Evolutionary conservation across 768 basidiomycete genomes (phyloP).

Genomic region (Lentinus brumalis): DNA sequence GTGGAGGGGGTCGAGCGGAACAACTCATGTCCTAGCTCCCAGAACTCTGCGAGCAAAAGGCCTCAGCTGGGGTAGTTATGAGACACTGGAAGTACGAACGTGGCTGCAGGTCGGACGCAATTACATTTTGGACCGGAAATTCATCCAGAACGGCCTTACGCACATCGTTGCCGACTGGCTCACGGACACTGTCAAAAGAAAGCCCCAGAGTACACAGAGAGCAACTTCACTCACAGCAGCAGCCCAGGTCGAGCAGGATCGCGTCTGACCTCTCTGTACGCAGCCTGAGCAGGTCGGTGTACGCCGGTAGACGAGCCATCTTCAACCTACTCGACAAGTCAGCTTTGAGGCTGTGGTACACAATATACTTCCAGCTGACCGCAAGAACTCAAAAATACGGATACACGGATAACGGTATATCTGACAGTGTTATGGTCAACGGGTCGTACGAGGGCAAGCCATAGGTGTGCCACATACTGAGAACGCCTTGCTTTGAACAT

Average conservation of each 20-base stretch:
- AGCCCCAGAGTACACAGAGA: not conserved
- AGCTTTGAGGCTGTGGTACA: not conserved
- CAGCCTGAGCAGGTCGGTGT: slow-evolving; percentile 36
- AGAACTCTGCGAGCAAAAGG: slow-evolving; percentile 44
- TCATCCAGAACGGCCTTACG: slow-evolving; percentile 45
- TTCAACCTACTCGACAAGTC: slow-evolving; percentile 21
- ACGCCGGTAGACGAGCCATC: slow-evolving; percentile 27
- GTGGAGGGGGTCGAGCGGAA: slow-evolving; percentile 53
- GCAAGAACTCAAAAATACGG: slow-evolving; percentile 25
- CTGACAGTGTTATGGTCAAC: slow-evolving; percentile 15
- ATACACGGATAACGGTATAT: slow-evolving; percentile 35
- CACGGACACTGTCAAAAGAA: not conserved
- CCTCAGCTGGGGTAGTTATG: not conserved
- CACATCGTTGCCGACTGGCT: slow-evolving; percentile 43
- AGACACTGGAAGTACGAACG: slow-evolving; percentile 26
- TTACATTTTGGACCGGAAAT: slow-evolving; percentile 40
- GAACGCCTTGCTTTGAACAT: slow-evolving; percentile 21
- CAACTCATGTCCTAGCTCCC: slow-evolving; percentile 62
- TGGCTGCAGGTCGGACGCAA: slow-evolving; percentile 41
- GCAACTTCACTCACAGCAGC: slow-evolving; percentile 40
- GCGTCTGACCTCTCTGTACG: slow-evolving; percentile 38
- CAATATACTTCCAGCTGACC: slow-evolving; percentile 9
- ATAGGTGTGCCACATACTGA: slow-evolving; percentile 2
- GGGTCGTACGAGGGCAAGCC: too few relatives aligned
- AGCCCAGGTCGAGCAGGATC: slow-evolving; percentile 48